Conservation (phyloP, 106 monocot species). For the Dendrobium nobile region DNA sequence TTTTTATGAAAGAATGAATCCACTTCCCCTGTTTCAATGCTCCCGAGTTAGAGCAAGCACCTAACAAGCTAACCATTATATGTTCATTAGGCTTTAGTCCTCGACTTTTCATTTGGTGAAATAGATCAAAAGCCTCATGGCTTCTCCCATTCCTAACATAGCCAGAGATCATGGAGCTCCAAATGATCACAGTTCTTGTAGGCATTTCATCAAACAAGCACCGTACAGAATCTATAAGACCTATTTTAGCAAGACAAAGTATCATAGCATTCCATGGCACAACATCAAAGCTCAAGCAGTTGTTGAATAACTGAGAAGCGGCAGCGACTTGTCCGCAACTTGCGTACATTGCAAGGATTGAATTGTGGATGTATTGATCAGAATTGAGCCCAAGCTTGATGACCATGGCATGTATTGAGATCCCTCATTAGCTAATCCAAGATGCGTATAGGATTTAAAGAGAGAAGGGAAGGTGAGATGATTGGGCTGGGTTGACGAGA, state of each 20-base stretch:
- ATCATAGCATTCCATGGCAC: constrained; percentile 57
- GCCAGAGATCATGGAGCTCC: constrained; percentile 56
- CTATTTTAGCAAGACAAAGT: constrained; percentile 24
- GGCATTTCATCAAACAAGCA: constrained; percentile 51
- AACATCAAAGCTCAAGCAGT: constrained; percentile 18
- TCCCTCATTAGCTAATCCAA: constrained; percentile 12
- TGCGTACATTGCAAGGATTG: constrained; percentile 52
- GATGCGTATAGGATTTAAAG: constrained; percentile 24
- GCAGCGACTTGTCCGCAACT: constrained; percentile 16
- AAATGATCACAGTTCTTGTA: constrained; percentile 20
- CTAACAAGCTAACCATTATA: constrained; percentile 37
- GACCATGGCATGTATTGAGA: constrained; percentile 35
- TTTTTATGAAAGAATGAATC: constrained; percentile 29
- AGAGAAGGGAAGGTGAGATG: constrained; percentile 46
- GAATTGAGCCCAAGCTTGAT: constrained; percentile 38
- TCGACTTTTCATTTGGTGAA: constrained; percentile 22
- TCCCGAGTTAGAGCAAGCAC: constrained; percentile 29
- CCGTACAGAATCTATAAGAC: constrained; percentile 10
- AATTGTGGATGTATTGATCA: constrained; percentile 30
- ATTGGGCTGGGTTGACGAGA: constrained; percentile 15
- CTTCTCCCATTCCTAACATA: constrained; percentile 30
- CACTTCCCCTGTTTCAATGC: constrained; percentile 57
- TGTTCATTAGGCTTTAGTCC: constrained; percentile 20
- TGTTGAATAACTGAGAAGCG: constrained; percentile 19
- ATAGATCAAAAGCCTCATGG: constrained; percentile 25